Base-by-base conservation (phyloP, 2,329 filamentous ascomycete species). In the Xylaria sp. region DNA sequence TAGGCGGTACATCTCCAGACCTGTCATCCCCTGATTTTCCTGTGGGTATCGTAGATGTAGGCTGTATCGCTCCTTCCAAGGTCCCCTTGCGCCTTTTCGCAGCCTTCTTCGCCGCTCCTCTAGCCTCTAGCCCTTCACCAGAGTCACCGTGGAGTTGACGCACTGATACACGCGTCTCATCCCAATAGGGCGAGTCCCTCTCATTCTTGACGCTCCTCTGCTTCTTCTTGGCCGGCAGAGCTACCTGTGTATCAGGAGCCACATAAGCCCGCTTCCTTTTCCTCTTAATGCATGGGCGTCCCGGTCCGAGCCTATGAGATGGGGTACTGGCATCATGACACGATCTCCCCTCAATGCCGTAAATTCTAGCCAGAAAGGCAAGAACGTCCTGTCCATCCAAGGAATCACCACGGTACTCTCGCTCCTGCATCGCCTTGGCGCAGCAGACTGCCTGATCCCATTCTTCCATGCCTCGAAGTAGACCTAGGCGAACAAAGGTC, bases 381-480 rank as follows among this genome's bases (percentile, higher is more conserved):
- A 78, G 73, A 7, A 72, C 48, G 63, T 78, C 77, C 51, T 73
- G 76, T 39, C 74, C 76, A 3, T 75, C 76, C 12, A 78, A 64
- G 1, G 75, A 71, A 13, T 74, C 28, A 2, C 63, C 39, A 39
- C 65, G 70, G 10, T 67, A 63, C 6, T 70, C 70, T 54, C 73
- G 72, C 12, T 77, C 68, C 56, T 63, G 74, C 72, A 81, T 66
- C 2, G 76, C 52, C 20, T 46, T 60, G 2, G 80, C 81, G 56
- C 79, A 79, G 18, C 70, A 72, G 23, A 82, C 64, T 50, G 79
- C 73, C 71, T 80, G 76, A 15, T 78, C 71, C 76, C 78, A 81
- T 52, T 80, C 76, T 55, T 82, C 80, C 10, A 74, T 61, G 0
- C 78, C 78, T 10, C 77, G 76, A 51, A 77, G 65, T 1, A 82